Base-by-base conservation (phyloP, 805 yeast genomes). In the Metschnikowia amazonensis region DNA sequence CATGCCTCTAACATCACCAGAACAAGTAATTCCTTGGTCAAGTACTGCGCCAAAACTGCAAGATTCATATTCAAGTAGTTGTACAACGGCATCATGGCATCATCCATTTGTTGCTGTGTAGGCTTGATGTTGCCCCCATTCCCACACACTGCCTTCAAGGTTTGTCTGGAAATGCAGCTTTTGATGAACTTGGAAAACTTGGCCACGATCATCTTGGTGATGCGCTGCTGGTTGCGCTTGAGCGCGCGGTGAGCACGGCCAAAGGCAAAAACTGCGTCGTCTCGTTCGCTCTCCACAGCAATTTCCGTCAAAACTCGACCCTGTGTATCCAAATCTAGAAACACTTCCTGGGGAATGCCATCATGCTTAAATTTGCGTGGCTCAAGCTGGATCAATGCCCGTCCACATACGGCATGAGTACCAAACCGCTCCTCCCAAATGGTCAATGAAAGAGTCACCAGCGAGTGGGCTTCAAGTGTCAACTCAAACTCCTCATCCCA, bases 401-500 rank as follows among this genome's bases (percentile, higher is more conserved):
- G 68, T 2, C 95, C 95, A 56, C 85, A 77, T 4, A 85, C 64
- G 7, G 79, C 79, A 48, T 84, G 84, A 7, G 78, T 72, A 1
- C 79, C 70, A 8, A 78, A 52, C 33, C 63, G 67, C 34, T 80
- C 84, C 56, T 83, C 84, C 95, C 95, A 87, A 0, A 86, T 77
- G 1, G 84, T 81, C 1, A 80, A 76, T 1, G 80, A 74, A 1
- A 85, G 52, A 23, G 79, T 70, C 30, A 74, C 65, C 1, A 76
- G 59, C 1, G 74, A 63, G 18, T 70, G 64, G 0, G 75, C 71
- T 13, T 64, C 60, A 11, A 70, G 42, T 3, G 69, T 66, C 7
- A 70, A 47, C 60, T 89, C 96, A 60, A 89, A 87, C 46, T 85
- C 86, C 66, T 90, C 96, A 56, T 87, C 86, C 95, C 95, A 92